A percentile compares a stretch with the other conserved stretches of the same genome.
phyloP scores from a whole-genome alignment of 768 basidiomycete species.

The Grammothele lineata region DNA sequence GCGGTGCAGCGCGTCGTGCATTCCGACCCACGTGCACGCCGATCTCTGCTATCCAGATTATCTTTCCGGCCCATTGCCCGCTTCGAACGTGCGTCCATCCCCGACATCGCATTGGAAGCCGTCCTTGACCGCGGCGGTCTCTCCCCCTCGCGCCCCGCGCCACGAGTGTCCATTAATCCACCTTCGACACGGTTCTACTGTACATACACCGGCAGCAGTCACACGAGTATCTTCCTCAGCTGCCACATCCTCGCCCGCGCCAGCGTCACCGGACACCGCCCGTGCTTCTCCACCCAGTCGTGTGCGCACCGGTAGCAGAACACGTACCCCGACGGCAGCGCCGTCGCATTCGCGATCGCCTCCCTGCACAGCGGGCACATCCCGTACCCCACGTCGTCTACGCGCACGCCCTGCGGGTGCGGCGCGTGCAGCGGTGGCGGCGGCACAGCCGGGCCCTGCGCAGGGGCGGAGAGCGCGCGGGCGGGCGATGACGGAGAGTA shows the following conservation, averaged over 20 bases:
- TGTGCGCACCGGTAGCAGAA: slow-evolving; percentile 92
- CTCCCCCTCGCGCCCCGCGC: no score
- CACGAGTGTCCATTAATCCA: no score
- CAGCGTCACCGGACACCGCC: slow-evolving; percentile 85
- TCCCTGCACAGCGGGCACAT: slow-evolving; percentile 77
- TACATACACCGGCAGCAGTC: slow-evolving; percentile 8
- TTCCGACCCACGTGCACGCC: slow-evolving; percentile 20
- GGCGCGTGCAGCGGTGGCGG: slow-evolving; percentile 75
- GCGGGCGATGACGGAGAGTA: slow-evolving; percentile 92
- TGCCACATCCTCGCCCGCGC: slow-evolving; percentile 74
- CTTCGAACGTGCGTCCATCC: slow-evolving; percentile 21
- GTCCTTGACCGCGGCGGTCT: no score
- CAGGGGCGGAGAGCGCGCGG: slow-evolving; percentile 58
- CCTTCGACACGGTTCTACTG: no score
- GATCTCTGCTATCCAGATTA: slow-evolving; percentile 12
- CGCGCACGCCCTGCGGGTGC: slow-evolving; percentile 65
- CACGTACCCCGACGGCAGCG: slow-evolving; percentile 89
- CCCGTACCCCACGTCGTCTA: slow-evolving; percentile 68
- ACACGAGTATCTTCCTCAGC: slow-evolving; percentile 82
- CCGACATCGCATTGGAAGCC: slow-evolving; percentile 13
- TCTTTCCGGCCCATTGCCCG: slow-evolving; percentile 5
- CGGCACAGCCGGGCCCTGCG: slow-evolving; percentile 64
- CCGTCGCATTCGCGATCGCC: slow-evolving; percentile 78
- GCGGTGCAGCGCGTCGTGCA: background rate
- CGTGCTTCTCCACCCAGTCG: slow-evolving; percentile 72